These are phyloP conservation scores for Fusarium concolor DNA, from an alignment of 2,329 filamentous ascomycete genomes.

Conservation along the genomic window DNA sequence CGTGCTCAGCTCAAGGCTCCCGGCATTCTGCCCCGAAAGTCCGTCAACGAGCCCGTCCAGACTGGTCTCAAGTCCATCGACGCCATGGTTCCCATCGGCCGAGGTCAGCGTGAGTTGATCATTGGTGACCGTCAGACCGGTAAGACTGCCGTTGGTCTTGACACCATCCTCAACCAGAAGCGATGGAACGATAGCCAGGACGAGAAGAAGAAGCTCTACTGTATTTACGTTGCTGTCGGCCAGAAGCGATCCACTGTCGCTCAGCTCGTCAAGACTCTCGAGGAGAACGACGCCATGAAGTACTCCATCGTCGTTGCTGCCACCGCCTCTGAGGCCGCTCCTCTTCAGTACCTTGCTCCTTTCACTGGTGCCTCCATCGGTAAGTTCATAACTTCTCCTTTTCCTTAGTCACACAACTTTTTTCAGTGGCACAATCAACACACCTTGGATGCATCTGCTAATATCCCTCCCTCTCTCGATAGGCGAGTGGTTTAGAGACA, in stretches of 20 bases:
- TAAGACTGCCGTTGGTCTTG: constrained; percentile 98
- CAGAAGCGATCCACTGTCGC: constrained; percentile 99
- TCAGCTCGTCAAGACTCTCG: constrained; percentile 99
- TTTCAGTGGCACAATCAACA: neutral
- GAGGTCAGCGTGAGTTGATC: constrained; percentile 99
- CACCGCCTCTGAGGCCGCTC: constrained; percentile 96
- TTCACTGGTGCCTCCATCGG: constrained; percentile 76
- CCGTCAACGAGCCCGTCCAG: constrained; percentile 98
- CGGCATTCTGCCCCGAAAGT: constrained; percentile 95
- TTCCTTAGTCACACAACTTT: accelerated
- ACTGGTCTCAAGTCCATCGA: constrained; percentile 99
- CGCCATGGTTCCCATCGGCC: constrained; percentile 99
- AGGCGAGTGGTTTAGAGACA: constrained; percentile 83
- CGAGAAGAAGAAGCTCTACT: constrained; percentile 99
- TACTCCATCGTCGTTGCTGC: constrained; percentile 94
- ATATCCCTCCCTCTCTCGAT: neutral
- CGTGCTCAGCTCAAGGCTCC: constrained; percentile 99
- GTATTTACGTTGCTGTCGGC: constrained; percentile 97
- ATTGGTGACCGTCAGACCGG: constrained; percentile 99
- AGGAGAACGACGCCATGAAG: constrained; percentile 99
- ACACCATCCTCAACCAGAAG: constrained; percentile 99
- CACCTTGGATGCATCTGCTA: neutral
- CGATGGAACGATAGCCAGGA: constrained; percentile 90
- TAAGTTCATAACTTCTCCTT: neutral
- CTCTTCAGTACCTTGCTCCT: constrained; percentile 92